Evolutionary conservation across 305 asterid species (phyloP), one percentile per base, ranked within the genome.

Genomic region (Solanum hybrid): DNA sequence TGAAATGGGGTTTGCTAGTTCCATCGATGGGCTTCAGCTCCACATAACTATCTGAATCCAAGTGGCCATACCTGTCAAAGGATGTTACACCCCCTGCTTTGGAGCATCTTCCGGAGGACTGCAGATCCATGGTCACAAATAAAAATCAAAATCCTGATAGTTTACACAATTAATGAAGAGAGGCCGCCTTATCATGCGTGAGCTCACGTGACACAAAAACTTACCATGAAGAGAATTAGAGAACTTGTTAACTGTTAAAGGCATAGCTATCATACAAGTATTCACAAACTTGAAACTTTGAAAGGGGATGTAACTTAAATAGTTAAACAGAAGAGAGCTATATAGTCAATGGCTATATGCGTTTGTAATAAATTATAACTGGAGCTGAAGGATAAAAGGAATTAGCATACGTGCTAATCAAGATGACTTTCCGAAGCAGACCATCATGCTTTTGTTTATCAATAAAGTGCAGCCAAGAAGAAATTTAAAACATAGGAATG

Each of bases 81-180:
- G 61, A 46, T 81, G 51, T 89, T 57, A 86, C 90, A 83, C 91
- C 91, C 89, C 89, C 91, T 90, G 93, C 93, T 92, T 91, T 89
- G 10, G 91, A 85, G 90, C 91, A 87, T 92, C 94, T 93, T 90
- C 94, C 90, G 69, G 93, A 88, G 76, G 95, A 92, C 94, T 94
- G 96, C 94, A 93, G 90, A 91, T 89, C 89, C 93, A 91, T 90
- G 76, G 92, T 85, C 92, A 93, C 92, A 92, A 91, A 92, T 39
- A 87, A 91, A 90, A 90, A 89, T 93, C 90, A 95, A 89, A 86
- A 91, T 91, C 90, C 92, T 75, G 77, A 91, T 89, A 90, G 91
- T 90, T 90, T 84, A 90, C 82, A 90, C 64, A 89, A 90, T 90
- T 74, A 85, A 90, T 64, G 90, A 89, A 39, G 86, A 90, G 89